phyloP scores from a whole-genome alignment of 768 basidiomycete genomes.

The Sistotremastrum suecicum region DNA sequence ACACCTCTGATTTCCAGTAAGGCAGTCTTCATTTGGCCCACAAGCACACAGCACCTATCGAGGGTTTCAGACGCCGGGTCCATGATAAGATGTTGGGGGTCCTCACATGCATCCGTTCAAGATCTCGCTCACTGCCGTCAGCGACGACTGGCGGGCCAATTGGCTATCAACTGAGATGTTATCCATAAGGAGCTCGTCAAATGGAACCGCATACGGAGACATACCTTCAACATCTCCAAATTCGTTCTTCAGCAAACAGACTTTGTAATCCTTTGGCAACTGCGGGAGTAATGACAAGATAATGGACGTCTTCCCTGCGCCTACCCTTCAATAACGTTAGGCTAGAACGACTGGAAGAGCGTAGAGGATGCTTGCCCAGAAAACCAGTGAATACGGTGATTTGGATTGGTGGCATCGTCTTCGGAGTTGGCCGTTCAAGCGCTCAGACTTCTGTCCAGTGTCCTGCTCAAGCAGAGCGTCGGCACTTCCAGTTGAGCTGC shows the following conservation, averaged over 20 bases:
- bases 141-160: slow-evolving; percentile 68
- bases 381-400: slow-evolving; percentile 96
- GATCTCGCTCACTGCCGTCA: slow-evolving; percentile 85
- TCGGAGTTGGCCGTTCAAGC: too few relatives aligned
- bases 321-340: slow-evolving; percentile 13
- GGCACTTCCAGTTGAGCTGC: too few relatives aligned
- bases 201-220: neutral
- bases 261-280: slow-evolving; percentile 75
- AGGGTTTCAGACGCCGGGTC: neutral
- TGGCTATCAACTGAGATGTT: slow-evolving; percentile 68
- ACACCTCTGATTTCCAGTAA: slow-evolving; percentile 74
- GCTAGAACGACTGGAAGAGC: slow-evolving; percentile 6
- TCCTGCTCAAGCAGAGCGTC: too few relatives aligned
- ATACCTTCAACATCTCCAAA: slow-evolving; percentile 87
- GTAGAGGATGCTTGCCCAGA: slow-evolving; percentile 17
- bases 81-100: slow-evolving; percentile 4
- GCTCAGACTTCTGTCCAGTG: too few relatives aligned
- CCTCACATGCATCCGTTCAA: slow-evolving; percentile 90
- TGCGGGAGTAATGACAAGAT: slow-evolving; percentile 75
- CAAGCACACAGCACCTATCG: slow-evolving; percentile 78
- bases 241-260: slow-evolving; percentile 90
- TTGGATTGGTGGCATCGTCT: slow-evolving; percentile 33
- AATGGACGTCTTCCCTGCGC: slow-evolving; percentile 66
- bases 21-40: slow-evolving; percentile 89
- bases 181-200: neutral